Base-by-base conservation (phyloP, 306 rosid genomes). In the Canavalia ensiformis region DNA sequence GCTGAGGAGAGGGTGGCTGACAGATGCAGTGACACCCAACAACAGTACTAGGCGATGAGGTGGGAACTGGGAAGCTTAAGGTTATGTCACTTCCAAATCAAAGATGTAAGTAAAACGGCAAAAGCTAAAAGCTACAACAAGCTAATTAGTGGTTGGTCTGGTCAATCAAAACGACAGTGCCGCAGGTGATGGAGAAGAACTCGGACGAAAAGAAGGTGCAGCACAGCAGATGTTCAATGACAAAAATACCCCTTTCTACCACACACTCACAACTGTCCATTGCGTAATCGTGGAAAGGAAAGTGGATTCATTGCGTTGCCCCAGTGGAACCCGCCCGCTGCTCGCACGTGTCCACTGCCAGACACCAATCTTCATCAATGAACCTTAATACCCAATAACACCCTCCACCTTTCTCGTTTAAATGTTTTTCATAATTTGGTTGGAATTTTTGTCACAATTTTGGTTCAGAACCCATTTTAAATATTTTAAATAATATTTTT, bases 121-220 rank as follows among this genome's bases (percentile, higher is more conserved):
- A 66, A 6, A 64, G 44, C 12, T 35, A 35, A 2, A 30, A 44
- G 45, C 7, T 60, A 62, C 25, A 18, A 18, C 25, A 18, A 18
- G 25, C 25, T 18, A 18, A 18, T 18, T 18, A 37, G 4, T 7
- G 56, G 7, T 45, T 5, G 1, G 72, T 1, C 8, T n/a, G 37
- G 50, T 76, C 81, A 76, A 76, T 76, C 72, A 49, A 75, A 62
- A 76, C 62, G 39, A 76, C 72, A 63, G 47, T 60, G 71, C 58
- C 41, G 69, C 79, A 74, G 45, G 5, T 55, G 4, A 56, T 73
- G 54, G 67, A 74, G 67, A 55, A 28, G 42, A 57, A 74, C 56
- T 42, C 31, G 79, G 66, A 74, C 30, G 68, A 13, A 6, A 65
- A 3, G 4, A 1, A 8, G 3, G 0, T 8, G 3, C 60, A 18